Evolutionary conservation across 495 filamentous ascomycete species (phyloP), one percentile per base, ranked within the genome.

Genomic region (Cercophora samala): DNA sequence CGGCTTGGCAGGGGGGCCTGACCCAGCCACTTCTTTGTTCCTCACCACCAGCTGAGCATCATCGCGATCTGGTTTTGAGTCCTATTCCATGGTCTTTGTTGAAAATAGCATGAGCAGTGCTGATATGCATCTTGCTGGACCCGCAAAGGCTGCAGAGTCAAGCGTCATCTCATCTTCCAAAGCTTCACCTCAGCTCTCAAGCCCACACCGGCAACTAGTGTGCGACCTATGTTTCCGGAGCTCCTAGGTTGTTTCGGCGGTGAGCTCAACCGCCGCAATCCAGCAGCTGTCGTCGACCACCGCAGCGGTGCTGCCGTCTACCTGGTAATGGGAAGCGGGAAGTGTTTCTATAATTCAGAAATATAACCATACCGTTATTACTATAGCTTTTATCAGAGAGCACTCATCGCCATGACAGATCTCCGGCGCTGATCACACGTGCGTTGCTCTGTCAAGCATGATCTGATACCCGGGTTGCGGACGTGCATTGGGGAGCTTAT

Each of bases 381-480:
- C 37, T 46, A 46, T 46, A 46, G 6, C 37, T 9, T 46, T 1
- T 51, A 60, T 29, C 22, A 60, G 18, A 58, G 13, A 46, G 5
- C 13, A 46, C 37, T 46, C 37, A 46, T 11, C 37, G 37, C 9
- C 37, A 9, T 46, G 37, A 46, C 22, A 53, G 58, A 19, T 65
- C 63, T 62, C 66, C 62, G 55, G 56, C n/a, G 66, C n/a, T 56
- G 66, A 68, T 68, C 66, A 68, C 29, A 56, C 66, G 32, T 32
- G 23, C 17, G 51, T 25, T 24, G 60, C 19, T 8, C 37, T 46
- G 37, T 46, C 37, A 46, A 46, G 37, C 37, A 46, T 9, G 37
- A 46, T 61, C 46, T 68, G 66, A 68, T 62, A 68, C 66, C 66
- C 59, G 66, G 66, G 64, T 55, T 54, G n/a, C 18, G 52, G 19